Evolutionary conservation across 2,329 filamentous ascomycete species (phyloP).

Genomic region (Aspergillus chevalieri): DNA sequence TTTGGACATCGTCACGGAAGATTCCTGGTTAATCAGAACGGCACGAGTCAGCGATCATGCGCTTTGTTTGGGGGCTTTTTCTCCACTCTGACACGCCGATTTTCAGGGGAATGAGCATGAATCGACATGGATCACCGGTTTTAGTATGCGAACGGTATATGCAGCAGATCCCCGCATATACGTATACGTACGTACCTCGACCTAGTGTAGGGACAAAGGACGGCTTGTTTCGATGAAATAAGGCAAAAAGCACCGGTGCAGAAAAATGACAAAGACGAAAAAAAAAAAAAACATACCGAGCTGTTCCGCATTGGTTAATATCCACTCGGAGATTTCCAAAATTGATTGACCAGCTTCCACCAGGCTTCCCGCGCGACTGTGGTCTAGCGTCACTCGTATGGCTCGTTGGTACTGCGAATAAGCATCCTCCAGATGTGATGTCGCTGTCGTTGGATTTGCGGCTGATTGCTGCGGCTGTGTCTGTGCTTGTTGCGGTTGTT

Average conservation of each 20-base stretch:
- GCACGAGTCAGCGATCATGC: not conserved
- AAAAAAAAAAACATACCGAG: conserved; percentile 53
- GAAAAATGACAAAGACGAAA: conserved; percentile 31
- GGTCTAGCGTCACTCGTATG: conserved; percentile 61
- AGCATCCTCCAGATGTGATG: conserved; percentile 55
- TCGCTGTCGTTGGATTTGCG: conserved; percentile 9
- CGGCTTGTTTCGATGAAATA: not conserved
- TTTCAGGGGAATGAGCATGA: not conserved
- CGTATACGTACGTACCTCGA: not conserved
- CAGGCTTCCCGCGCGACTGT: conserved; percentile 58
- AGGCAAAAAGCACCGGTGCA: conserved; percentile 1
- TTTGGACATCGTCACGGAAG: conserved; percentile 70
- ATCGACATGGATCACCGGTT: not conserved
- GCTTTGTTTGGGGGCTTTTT: not conserved
- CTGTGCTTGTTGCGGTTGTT: conserved; percentile 18
- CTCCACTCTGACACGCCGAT: not conserved
- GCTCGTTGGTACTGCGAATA: conserved; percentile 58
- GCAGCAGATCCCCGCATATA: not conserved
- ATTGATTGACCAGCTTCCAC: conserved; percentile 54
- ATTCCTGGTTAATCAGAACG: conserved; percentile 55
- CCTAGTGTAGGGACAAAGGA: not conserved
- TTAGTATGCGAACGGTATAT: not conserved
- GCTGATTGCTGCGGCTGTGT: conserved; percentile 11
- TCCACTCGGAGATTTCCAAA: conserved; percentile 59
- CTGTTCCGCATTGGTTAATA: conserved; percentile 58